phyloP scores from a whole-genome alignment of 1,139 yeast genomes.

The Candida sp. region DNA sequence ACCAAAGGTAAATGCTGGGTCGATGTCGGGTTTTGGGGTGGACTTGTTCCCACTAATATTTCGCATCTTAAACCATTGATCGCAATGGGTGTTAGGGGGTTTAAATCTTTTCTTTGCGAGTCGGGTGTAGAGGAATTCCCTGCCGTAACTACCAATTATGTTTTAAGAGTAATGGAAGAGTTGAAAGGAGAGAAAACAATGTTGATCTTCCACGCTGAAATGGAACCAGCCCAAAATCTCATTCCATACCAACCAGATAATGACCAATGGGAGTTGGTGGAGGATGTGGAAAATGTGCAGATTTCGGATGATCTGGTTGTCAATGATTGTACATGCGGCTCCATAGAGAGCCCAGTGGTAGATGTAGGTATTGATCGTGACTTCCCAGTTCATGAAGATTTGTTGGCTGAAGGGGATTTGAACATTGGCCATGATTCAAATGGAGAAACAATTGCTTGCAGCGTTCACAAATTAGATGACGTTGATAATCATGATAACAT shows the following conservation, averaged over 20 bases:
- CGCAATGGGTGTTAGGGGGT: slow-evolving; percentile 84
- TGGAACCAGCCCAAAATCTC: slow-evolving; percentile 46
- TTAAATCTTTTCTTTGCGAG: slow-evolving; percentile 87
- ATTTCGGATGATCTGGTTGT: too few species aligned
- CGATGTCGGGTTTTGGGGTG: slow-evolving; percentile 97
- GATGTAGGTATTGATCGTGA: too few species aligned
- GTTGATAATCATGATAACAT: slow-evolving; percentile 17
- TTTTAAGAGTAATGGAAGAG: slow-evolving; percentile 58
- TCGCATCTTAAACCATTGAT: slow-evolving; percentile 70
- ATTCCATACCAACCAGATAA: slow-evolving; percentile 27
- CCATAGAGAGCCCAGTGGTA: too few species aligned
- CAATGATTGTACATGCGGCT: too few species aligned
- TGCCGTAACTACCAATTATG: slow-evolving; percentile 61
- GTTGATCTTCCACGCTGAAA: slow-evolving; percentile 92
- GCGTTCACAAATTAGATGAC: too few species aligned
- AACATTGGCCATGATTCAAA: too few species aligned
- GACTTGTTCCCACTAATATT: slow-evolving; percentile 76
- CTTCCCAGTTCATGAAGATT: too few species aligned
- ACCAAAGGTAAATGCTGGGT: slow-evolving; percentile 86
- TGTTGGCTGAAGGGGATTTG: too few species aligned
- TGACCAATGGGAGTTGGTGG: too few species aligned
- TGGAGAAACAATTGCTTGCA: too few species aligned
- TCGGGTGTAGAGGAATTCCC: slow-evolving; percentile 96
- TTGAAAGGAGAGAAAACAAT: slow-evolving; percentile 64
- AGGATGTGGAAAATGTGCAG: too few species aligned